These are phyloP conservation scores for Hypericum perforatum DNA, from an alignment of 345 rosid genomes.

Conservation along the genomic window DNA sequence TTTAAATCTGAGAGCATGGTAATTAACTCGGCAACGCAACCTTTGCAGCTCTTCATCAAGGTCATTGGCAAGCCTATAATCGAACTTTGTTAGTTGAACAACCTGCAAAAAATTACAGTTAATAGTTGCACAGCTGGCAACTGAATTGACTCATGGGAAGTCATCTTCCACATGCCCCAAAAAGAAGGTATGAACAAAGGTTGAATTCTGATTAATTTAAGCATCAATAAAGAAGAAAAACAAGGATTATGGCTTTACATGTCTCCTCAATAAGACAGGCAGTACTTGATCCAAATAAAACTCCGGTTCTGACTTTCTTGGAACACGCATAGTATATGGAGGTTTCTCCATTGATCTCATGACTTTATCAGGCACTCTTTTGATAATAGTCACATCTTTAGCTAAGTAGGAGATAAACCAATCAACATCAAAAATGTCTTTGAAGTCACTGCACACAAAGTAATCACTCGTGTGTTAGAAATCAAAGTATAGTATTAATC, in stretches of 20 bases:
- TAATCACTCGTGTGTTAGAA: constrained; percentile 4
- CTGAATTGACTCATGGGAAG: no score
- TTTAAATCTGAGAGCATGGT: constrained; percentile 81
- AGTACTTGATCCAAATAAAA: constrained; percentile 94
- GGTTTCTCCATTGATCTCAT: constrained; percentile 96
- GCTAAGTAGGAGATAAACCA: constrained; percentile 86
- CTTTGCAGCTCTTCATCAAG: constrained; percentile 82
- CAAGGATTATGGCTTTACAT: constrained; percentile 30
- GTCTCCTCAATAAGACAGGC: constrained; percentile 74
- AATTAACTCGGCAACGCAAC: constrained; percentile 90
- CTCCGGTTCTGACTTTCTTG: constrained; percentile 87
- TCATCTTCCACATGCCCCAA: no score
- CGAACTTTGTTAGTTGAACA: constrained; percentile 95
- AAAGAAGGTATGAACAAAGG: neutral
- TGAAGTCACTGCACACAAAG: constrained; percentile 70
- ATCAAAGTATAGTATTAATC: neutral
- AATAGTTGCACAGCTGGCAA: constrained; percentile 2
- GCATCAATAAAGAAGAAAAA: constrained; percentile 7
- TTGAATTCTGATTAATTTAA: neutral
- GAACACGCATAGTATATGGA: constrained; percentile 95
- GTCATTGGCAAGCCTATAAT: constrained; percentile 84
- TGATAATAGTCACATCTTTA: constrained; percentile 85
- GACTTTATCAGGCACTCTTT: constrained; percentile 85
- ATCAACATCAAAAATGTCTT: constrained; percentile 75
- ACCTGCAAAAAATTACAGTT: constrained; percentile 46